phyloP scores from a whole-genome alignment of 768 basidiomycete genomes.

The Polyporus arcularius region DNA sequence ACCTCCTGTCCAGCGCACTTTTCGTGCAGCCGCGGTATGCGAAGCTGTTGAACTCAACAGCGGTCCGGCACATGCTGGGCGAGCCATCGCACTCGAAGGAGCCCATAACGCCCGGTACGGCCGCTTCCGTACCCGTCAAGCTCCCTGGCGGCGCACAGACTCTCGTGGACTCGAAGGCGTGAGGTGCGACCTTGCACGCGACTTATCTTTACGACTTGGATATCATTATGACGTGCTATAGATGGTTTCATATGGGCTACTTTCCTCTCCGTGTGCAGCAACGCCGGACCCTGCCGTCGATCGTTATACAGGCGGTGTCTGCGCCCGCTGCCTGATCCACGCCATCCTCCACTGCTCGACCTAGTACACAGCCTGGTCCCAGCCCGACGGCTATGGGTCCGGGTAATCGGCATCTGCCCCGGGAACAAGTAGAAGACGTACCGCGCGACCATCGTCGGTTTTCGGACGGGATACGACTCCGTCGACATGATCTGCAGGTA shows the following conservation, averaged over 20 bases:
- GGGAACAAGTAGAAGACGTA: constrained; percentile 1
- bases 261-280: too few species aligned
- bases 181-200: background rate
- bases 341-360: background rate
- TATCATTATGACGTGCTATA: too few species aligned
- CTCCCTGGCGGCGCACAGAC: constrained; percentile 21
- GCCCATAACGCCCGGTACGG: constrained; percentile 21
- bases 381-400: background rate
- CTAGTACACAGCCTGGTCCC: background rate
- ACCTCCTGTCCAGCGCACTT: constrained; percentile 50
- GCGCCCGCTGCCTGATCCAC: background rate
- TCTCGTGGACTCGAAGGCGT: constrained; percentile 10
- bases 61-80: constrained; percentile 68
- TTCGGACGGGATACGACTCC: background rate
- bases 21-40: constrained; percentile 93
- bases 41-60: constrained; percentile 62
- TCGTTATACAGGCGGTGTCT: too few species aligned
- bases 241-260: too few species aligned
- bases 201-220: too few species aligned
- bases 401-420: background rate
- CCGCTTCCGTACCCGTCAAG: constrained; percentile 24
- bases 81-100: constrained; percentile 38
- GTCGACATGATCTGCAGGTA: background rate
- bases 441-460: background rate
- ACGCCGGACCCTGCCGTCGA: too few species aligned